Percentiles rank a stretch among this genome's conserved stretches.
Evolutionary conservation across 1,139 yeast genomes (phyloP).

Genomic region (Saccharomyces hybrid): DNA sequence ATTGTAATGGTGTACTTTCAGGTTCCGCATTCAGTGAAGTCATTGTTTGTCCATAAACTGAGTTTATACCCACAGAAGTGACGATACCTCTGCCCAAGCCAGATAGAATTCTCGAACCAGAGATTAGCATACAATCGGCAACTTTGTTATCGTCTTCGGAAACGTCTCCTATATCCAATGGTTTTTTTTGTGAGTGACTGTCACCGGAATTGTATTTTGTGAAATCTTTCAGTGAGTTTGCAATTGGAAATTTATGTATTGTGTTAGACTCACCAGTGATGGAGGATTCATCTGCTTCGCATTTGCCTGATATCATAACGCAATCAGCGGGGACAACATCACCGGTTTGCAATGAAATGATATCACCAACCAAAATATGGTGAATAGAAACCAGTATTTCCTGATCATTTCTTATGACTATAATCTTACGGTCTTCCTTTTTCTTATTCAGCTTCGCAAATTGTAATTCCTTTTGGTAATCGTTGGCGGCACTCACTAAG

Average conservation of each 20-base stretch:
- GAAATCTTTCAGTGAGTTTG: conserved; percentile 37
- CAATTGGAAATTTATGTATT: conserved; percentile 56
- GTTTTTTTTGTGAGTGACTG: conserved; percentile 16
- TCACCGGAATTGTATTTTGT: conserved; percentile 30
- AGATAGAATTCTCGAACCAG: conserved; percentile 81
- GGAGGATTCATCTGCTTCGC: conserved; percentile 88
- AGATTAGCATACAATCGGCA: conserved; percentile 53
- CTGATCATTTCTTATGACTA: conserved; percentile 67
- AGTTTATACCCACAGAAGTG: conserved; percentile 83
- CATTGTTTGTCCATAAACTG: conserved; percentile 90
- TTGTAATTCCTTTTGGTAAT: conserved; percentile 92
- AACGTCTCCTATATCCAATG: conserved; percentile 42
- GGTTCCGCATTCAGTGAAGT: conserved; percentile 63
- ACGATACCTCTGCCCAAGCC: conserved; percentile 85
- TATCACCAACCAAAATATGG: conserved; percentile 80
- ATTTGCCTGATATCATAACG: conserved; percentile 59
- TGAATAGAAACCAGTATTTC: conserved; percentile 65
- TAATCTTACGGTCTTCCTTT: conserved; percentile 77
- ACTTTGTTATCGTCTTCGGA: conserved; percentile 27
- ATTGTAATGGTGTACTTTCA: conserved; percentile 86
- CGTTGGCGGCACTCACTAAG: conserved; percentile 87
- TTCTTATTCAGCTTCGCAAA: conserved; percentile 80
- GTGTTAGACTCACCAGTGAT: conserved; percentile 92
- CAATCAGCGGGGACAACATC: conserved; percentile 91
- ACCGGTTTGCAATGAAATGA: conserved; percentile 80